phyloP scores from a whole-genome alignment of 257 asterid genomes.

The Nicotiana sylvestris region DNA sequence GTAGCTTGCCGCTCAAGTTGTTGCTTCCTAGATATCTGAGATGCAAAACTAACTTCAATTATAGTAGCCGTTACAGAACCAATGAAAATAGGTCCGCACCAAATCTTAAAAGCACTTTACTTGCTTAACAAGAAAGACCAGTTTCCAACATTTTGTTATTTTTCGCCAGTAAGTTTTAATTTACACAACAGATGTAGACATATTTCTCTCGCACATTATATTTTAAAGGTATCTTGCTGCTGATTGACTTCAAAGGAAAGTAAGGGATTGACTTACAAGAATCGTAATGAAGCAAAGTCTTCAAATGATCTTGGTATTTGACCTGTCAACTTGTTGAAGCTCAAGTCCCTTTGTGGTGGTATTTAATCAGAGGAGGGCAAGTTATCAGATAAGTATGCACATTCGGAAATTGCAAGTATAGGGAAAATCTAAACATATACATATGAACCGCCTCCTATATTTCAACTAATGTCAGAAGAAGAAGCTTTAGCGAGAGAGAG shows the following conservation, averaged over 20 bases:
- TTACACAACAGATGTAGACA: too few relatives aligned
- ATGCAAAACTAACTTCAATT: constrained; percentile 9
- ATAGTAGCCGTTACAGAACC: not conserved
- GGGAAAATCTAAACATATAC: not conserved
- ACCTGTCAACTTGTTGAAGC: constrained; percentile 64
- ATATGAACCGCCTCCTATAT: not conserved
- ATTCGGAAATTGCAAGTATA: not conserved
- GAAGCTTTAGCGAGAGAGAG: not conserved
- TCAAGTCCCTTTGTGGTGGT: constrained; percentile 47
- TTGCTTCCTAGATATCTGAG: constrained; percentile 68
- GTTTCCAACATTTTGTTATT: too few relatives aligned
- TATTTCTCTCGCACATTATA: not conserved
- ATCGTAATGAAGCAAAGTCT: constrained; percentile 36
- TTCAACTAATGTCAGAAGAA: not conserved
- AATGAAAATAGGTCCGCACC: not conserved
- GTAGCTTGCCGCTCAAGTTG: constrained; percentile 47
- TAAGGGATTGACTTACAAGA: constrained; percentile 36
- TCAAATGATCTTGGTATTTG: constrained; percentile 46
- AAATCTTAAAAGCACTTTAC: not conserved
- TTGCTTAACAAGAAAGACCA: not conserved
- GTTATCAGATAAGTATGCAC: not conserved
- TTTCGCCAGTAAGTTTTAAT: too few relatives aligned
- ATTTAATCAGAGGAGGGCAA: not conserved
- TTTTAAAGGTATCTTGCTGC: not conserved
- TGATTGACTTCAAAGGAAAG: not conserved